A percentile compares a stretch with the other conserved stretches of the same genome.
These are phyloP conservation scores for Microcyclospora tardicrescens DNA, from an alignment of 2,329 filamentous ascomycete species.

Conservation along the genomic window DNA sequence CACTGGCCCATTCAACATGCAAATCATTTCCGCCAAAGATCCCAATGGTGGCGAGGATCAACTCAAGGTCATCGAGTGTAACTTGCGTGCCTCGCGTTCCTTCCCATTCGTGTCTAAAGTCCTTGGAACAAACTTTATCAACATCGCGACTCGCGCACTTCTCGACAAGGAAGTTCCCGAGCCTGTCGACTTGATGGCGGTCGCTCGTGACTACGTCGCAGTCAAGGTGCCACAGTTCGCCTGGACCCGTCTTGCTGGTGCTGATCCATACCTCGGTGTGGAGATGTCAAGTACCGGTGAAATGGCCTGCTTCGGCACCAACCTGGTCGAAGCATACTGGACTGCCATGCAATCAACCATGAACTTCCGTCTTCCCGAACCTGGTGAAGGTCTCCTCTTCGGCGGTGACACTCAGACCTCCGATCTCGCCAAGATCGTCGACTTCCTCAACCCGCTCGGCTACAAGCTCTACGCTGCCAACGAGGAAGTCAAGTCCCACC, in stretches of 20 bases:
- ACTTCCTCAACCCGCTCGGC: conserved; percentile 75
- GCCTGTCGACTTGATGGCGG: conserved; percentile 74
- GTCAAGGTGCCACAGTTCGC: conserved; percentile 99
- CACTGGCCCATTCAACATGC: conserved; percentile 99
- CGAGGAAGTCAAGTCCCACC: conserved; percentile 64
- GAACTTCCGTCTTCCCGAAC: conserved; percentile 96
- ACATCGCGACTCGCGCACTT: conserved; percentile 84
- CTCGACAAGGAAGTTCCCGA: conserved; percentile 74
- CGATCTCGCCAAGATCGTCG: conserved; percentile 63
- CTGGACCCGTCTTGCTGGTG: conserved; percentile 94
- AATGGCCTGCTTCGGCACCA: conserved; percentile 96
- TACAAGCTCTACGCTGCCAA: conserved; percentile 91
- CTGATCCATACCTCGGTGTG: conserved; percentile 92
- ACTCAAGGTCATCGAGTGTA: conserved; percentile 96
- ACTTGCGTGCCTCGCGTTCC: conserved; percentile 89
- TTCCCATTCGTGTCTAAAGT: conserved; percentile 99
- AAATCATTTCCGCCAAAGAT: conserved; percentile 87
- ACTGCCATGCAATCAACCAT: conserved; percentile 88
- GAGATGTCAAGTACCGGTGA: conserved; percentile 97
- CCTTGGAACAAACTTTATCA: conserved; percentile 91
- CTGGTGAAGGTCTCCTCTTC: conserved; percentile 88
- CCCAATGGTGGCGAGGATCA: conserved; percentile 60
- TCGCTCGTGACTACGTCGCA: conserved; percentile 82
- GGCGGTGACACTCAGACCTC: conserved; percentile 68
- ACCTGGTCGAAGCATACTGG: conserved; percentile 96